Base-by-base conservation (phyloP, 805 yeast genomes). In the Ogataea salicorniae region DNA sequence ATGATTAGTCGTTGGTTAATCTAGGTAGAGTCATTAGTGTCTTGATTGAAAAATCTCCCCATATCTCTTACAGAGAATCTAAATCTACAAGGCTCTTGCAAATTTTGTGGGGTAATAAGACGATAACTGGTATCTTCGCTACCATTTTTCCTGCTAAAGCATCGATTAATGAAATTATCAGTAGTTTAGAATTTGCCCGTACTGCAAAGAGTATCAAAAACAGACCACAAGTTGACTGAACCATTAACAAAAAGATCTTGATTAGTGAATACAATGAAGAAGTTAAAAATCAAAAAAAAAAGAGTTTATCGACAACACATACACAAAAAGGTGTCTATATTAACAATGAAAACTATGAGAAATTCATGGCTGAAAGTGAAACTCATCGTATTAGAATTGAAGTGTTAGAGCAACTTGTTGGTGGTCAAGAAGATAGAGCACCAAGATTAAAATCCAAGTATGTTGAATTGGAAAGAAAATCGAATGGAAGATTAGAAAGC, bases 131-230 rank as follows among this genome's bases (percentile, higher is more conserved):
- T 33, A 73, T 90, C 47, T 86, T 90, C 23, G 95, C 96, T 1
- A 90, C 96, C 0, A 76, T 90, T 2, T 87, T 95, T 7, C 95
- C 96, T 0, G 95, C 95, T 0, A 76, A 76, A 49, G 72, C 79
- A 29, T 86, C 84, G 50, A 69, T 80, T n/a, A 91, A 85, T 29
- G 97, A 90, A 62, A 87, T 96, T 0, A 63, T 84, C 39, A 85
- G 94, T 54, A 90, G 97, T 0, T 71, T 90, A 44, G 94, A 88
- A 54, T 90, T 90, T 63, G 96, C 97, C 4, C 80, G 83, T 45
- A 81, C 90, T 50, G 97, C 97, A 2, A 87, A 88, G 54, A 83
- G 80, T 53, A 87, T 90, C 51, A 79, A 79, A 57, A 84, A 84
- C 60, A 80, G 76, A 60, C 87, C 87, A 2, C 87, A 88, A 70